Conservation (phyloP, 441 rosid genomes). For the Pelargonium australe region DNA sequence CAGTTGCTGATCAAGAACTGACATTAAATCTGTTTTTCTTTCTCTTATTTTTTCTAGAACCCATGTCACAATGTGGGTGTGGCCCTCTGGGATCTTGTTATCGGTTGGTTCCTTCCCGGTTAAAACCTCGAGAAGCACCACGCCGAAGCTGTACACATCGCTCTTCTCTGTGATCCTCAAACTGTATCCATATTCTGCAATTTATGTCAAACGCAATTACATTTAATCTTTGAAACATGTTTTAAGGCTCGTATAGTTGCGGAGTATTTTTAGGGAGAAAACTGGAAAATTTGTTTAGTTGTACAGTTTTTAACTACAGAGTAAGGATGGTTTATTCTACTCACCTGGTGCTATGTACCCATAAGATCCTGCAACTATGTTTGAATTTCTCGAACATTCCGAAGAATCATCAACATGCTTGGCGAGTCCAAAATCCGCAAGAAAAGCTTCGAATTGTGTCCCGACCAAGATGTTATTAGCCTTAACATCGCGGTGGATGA, state of each 20-base stretch:
- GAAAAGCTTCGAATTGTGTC: constrained; percentile 50
- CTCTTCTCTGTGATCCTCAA: constrained; percentile 72
- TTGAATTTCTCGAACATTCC: constrained; percentile 38
- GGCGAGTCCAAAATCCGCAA: constrained; percentile 71
- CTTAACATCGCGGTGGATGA: constrained; percentile 64
- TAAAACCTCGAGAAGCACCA: constrained; percentile 68
- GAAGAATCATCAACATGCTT: constrained; percentile 42
- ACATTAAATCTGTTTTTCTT: constrained; percentile 47
- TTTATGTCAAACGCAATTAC: not conserved
- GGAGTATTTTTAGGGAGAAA: too few species aligned
- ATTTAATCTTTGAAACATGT: not conserved
- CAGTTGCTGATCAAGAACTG: constrained; percentile 59
- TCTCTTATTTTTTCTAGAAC: constrained; percentile 56
- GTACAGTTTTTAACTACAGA: too few species aligned
- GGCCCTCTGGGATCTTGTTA: constrained; percentile 48
- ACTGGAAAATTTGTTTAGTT: too few species aligned
- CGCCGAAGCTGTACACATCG: constrained; percentile 87
- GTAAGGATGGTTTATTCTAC: constrained; percentile 11
- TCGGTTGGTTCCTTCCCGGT: constrained; percentile 74
- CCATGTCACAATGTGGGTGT: constrained; percentile 66
- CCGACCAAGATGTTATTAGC: constrained; percentile 64
- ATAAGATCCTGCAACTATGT: constrained; percentile 56
- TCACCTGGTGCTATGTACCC: constrained; percentile 79
- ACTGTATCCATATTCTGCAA: constrained; percentile 71
- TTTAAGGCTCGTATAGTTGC: not conserved